Evolutionary conservation across 768 basidiomycete genomes (phyloP), one percentile per base, ranked within the genome.

Genomic region (Coprinellus micaceus): DNA sequence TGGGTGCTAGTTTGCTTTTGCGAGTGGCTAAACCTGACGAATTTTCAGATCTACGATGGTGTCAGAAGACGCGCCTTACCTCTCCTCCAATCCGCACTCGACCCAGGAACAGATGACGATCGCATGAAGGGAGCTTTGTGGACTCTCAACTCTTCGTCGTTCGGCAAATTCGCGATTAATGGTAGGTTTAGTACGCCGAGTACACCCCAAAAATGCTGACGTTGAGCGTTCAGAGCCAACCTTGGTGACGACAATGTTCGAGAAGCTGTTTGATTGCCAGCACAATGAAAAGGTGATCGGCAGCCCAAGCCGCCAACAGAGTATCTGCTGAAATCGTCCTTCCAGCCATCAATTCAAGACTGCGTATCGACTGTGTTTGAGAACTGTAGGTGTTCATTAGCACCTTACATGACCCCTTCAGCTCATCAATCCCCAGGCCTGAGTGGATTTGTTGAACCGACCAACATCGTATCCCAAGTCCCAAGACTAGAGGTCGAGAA

Each of bases 91-190:
- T 67, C 75, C 39, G 80, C 82, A 4, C 70, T 88, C 51, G 76
- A 81, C 49, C 83, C 86, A 5, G 90, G 87, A 2, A 80, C 79
- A 19, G 91, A 94, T 37, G 90, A 91, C 62, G 91, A 93, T 66
- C 80, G 88, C n/a, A 91, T 94, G 85, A 95, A 97, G 73, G 94
- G 94, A 10, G 89, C 91, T 2, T 70, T 94, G 19, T 93, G 90
- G 83, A 85, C 87, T 3, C 66, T 93, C 28, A 86, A 89, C 63
- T 74, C 77, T 9, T 74, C 84, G 10, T 75, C 77, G 4, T 85
- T 92, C 59, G 86, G 88, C 53, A 77, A 74, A 66, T 82, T 79
- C 67, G 81, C 80, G 1, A 69, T 78, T 11, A 69, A 73, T 54
- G 80, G 80, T 80, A 58, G 51, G 33, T 13, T 33, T 6, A 6